Base-by-base conservation (phyloP, 2,329 filamentous ascomycete genomes). In the Fusarium drepaniforme region DNA sequence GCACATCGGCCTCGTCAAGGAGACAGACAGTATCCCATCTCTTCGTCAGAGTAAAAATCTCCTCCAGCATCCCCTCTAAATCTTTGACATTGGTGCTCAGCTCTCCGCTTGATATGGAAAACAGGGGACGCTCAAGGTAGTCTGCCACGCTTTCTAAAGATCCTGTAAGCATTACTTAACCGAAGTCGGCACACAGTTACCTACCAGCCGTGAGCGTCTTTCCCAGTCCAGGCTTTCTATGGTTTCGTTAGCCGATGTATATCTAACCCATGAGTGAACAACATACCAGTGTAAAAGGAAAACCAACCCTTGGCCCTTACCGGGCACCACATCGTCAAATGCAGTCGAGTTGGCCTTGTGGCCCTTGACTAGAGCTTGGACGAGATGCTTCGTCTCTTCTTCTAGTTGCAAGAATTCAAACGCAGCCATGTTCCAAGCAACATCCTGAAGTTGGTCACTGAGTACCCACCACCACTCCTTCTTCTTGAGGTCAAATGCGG, bases 161-260 rank as follows among this genome's bases (percentile, higher is more conserved):
- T 3, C 7, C 1, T 9, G 44, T 25, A 25, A 49, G 44, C 23
- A 46, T 23, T 25, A 1, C 13, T 49, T 1, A 3, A 0, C 4
- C 23, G 1, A 3, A 25, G 3, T 16, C 0, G 21, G 13, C 13
- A 5, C 1, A 49, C 7, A 5, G 16, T 25, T 8, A 49, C 44
- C 2, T 8, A 49, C 44, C 44, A 3, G 44, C 44, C 0, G 44
- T 25, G 3, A 49, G 23, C 0, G 44, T 49, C 4, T 49, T 49
- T 0, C 44, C 44, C 13, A 49, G 4, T 25, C 44, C 44, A 2
- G 44, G 44, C 4, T 49, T 49, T 5, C 44, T 49, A 16, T 25
- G 23, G 13, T 2, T 1, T 9, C 2, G 23, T 49, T 18, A 49
- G 44, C 0, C 1, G 4, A 25, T 5, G 21, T 2, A 8, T 0